Base-by-base conservation (phyloP, 2,329 filamentous ascomycete species). In the Ophiostoma ips region DNA sequence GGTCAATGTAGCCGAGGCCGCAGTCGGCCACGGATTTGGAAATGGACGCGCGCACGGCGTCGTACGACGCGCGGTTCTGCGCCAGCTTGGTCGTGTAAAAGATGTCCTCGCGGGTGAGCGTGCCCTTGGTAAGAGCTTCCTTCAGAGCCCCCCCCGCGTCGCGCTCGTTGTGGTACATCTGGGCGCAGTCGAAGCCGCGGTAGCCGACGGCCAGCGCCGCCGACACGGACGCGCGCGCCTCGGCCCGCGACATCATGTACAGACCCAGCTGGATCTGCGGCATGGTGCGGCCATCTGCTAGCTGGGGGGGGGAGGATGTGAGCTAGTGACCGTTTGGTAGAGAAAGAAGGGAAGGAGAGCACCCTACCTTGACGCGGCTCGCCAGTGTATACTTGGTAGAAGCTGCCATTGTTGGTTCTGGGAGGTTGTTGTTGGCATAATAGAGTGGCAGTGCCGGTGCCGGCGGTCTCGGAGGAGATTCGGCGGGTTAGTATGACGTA, bases 71-170 rank as follows among this genome's bases (percentile, higher is more conserved):
- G 58, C 67, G 68, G 60, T 81, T 85, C 52, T 72, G 78, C 1
- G 78, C 79, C 13, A 92, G 72, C 67, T 92, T 94, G 34, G 81
- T 83, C 0, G 86, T 92, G 63, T 86, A 89, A 64, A 86, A 86
- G 49, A 92, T 69, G 58, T 89, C 79, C 51, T 81, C 75, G 5
- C 86, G 75, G 55, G 70, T 73, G 28, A 87, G 62, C 0, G 68
- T 18, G 9, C 48, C 68, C n/a, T n/a, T n/a, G 66, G 35, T 66
- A 3, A 63, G 24, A 6, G 24, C 24, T 21, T 43, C 40, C 15
- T 15, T 62, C 54, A 92, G 82, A 9, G 83, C 81, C 31, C 70
- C 66, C 1, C 84, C 85, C 13, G 81, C 77, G 57, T 85, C 75
- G 34, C 69, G 69, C 64, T 92, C 87, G 54, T 92, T 92, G 60